A percentile compares a stretch with the other conserved stretches of the same genome.
Evolutionary conservation across 108 stramenopile species (phyloP).

Genomic region (Skeletonema menzelii): DNA sequence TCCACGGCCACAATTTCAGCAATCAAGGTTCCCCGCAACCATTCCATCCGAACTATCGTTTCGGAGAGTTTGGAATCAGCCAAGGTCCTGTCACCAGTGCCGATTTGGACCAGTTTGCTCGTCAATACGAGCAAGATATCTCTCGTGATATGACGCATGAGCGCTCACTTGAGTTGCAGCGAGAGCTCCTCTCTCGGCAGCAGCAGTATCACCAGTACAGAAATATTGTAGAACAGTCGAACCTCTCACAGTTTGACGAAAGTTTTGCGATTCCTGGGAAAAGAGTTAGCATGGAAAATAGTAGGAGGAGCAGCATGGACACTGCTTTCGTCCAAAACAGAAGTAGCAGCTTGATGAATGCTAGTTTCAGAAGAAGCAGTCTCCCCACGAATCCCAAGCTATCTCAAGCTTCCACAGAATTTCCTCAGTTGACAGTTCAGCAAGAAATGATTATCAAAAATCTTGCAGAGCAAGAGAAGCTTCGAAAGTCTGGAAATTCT

Average conservation of each 20-base stretch:
- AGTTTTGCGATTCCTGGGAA: background rate
- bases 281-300: background rate
- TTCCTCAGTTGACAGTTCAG: background rate
- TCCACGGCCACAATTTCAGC: background rate
- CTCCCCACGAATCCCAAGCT: background rate
- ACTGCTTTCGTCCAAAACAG: background rate
- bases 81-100: background rate
- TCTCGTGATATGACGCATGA: background rate
- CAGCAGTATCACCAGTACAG: background rate
- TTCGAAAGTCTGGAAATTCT: background rate
- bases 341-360: background rate
- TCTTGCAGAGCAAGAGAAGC: slow-evolving; percentile 2
- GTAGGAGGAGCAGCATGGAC: background rate
- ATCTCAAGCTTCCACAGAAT: background rate
- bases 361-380: background rate
- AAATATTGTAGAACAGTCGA: background rate
- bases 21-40: background rate
- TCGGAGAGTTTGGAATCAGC: background rate
- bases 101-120: background rate
- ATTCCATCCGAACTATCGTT: background rate
- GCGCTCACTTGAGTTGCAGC: background rate
- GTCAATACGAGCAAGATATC: background rate
- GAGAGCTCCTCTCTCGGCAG: background rate
- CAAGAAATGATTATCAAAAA: background rate
- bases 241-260: background rate